Evolutionary conservation across 106 monocot species (phyloP), one percentile per base, ranked within the genome.

Genomic region (Vanilla planifolia): DNA sequence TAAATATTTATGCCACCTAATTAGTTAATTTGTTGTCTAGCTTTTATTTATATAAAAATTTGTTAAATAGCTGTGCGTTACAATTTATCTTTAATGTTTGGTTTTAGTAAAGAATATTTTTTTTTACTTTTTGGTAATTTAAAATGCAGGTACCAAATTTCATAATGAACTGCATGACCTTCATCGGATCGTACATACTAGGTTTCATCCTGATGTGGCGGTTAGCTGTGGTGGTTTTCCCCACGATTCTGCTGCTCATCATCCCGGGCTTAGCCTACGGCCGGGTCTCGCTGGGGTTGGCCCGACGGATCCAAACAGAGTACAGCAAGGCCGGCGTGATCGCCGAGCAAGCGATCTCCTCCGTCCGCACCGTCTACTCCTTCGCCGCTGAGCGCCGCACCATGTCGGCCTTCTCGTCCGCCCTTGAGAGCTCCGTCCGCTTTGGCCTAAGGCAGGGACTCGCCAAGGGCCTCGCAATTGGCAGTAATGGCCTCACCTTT

Each of bases 261-360:
- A 69, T 92, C 3, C 86, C 86, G 0, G 83, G 86, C 0, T 48
- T 82, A 19, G 69, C 80, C 56, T 83, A 86, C 59, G 83, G 80
- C 21, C 60, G 85, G 24, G 82, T 88, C 6, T 50, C 77, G 20
- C 71, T 74, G 59, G 67, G 72, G 9, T 60, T 86, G 4, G 45
- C 92, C 2, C 52, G 72, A 32, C 72, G 65, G 55, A 86, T 83
- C 29, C 61, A 77, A 13, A 63, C 63, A 4, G 77, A 83, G 68
- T 87, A 86, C 45, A 43, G 55, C 33, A 75, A 80, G 46, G 86
- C 92, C 0, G 85, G 85, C 0, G 43, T 56, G 5, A 70, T 93
- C 25, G 93, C 43, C 11, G 85, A 88, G 67, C 93, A 93, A 33
- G 88, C 93, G 14, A 33, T 93, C 13, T 93, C 82, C 15, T 84